Evolutionary conservation across 148 eudicot genomes (phyloP), one percentile per base, ranked within the genome.

Genomic region (Silene latifolia): DNA sequence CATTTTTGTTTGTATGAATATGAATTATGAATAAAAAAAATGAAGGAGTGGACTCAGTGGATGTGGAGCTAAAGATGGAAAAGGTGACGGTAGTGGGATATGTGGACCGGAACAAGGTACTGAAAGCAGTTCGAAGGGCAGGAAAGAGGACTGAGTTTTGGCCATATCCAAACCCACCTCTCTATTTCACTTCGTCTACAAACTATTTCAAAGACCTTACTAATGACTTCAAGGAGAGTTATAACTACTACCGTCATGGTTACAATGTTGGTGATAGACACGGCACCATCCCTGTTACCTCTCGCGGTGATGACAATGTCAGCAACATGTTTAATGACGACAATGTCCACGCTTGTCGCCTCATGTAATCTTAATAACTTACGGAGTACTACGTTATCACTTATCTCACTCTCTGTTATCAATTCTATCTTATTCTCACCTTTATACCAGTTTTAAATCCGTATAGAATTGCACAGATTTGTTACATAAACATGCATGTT

Each of bases 271-370:
- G 83, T 0, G 96, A 95, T n/a, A 83, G 69, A 69, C 91, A 95
- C 46, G 98, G 98, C 6, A 82, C 72, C 57, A 81, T 95, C 54
- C 98, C 83, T 0, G 76, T 80, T n/a, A 86, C 85, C 74, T 87
- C 87, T 3, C 88, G 98, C 0, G 98, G 98, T 0, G 98, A 95
- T 17, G 97, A 95, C 80, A 92, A 79, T 80, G 96, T 95, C 20
- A 95, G 98, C 83, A 95, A 95, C 86, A 75, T 95, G 86, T 95
- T 95, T 75, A 95, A 95, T n/a, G 98, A 95, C 17, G 98, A 95
- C 66, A 89, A 95, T 51, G 98, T 95, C 19, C 84, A 95, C 72
- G 90, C 97, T 8, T 95, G 98, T 46, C 35, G 67, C 27, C 10
- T 95, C 68, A 95, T 95, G 98, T 95, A 85, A 70, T n/a, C 35